Percentiles rank a stretch among this genome's conserved stretches.
Evolutionary conservation across 2,329 filamentous ascomycete genomes (phyloP).

Genomic region (Dryadomyces quercivorus): DNA sequence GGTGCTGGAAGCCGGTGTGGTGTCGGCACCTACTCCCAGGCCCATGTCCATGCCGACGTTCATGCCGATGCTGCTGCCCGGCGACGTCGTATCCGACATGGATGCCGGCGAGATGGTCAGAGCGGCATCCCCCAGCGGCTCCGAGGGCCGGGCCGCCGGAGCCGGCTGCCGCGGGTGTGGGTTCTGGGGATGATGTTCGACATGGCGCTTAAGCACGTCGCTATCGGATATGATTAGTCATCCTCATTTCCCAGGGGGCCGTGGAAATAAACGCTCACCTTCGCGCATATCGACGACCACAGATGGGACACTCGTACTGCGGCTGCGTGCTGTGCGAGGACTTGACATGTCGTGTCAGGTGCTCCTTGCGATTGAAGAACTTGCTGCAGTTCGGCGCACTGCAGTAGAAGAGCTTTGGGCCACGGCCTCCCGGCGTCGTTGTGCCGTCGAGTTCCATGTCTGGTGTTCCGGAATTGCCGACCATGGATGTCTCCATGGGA

Average conservation of each 20-base stretch:
- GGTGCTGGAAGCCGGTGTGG: not conserved
- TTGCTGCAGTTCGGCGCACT: conserved; percentile 1
- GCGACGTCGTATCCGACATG: too few relatives aligned
- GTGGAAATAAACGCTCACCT: not conserved
- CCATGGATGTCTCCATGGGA: not conserved
- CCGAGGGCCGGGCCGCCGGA: not conserved
- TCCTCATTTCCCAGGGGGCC: too few relatives aligned
- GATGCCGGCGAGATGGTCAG: too few relatives aligned
- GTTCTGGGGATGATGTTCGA: conserved; percentile 4
- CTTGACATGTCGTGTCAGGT: conserved; percentile 3
- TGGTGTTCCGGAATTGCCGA: not conserved
- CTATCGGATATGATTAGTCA: not conserved
- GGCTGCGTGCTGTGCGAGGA: conserved; percentile 3
- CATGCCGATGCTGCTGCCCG: too few relatives aligned
- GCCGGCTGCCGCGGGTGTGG: not conserved
- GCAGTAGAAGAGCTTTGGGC: conserved; percentile 3
- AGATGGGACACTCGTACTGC: conserved; percentile 3
- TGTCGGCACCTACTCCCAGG: not conserved
- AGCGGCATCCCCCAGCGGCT: too few relatives aligned
- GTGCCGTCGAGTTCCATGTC: not conserved
- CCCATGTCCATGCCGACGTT: not conserved
- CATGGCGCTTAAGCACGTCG: conserved; percentile 5
- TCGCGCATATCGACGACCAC: conserved; percentile 3
- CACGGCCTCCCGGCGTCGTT: not conserved
- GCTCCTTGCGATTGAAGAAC: conserved; percentile 5